Base-by-base conservation (phyloP, 2,329 filamentous ascomycete species). In the Tolypocladium capitatum region DNA sequence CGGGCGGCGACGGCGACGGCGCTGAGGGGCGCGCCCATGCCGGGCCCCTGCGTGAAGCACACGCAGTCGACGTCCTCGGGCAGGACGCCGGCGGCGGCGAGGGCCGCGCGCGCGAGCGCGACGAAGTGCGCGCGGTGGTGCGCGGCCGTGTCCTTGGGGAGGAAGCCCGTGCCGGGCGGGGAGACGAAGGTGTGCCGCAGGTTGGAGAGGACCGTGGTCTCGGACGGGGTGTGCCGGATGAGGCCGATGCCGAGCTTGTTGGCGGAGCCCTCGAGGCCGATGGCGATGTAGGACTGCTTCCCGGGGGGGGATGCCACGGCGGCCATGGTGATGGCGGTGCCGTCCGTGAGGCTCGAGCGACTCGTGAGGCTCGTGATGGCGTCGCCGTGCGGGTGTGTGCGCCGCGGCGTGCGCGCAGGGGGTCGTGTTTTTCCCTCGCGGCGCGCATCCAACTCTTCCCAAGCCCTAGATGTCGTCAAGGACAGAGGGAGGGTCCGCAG, bases 171-270 rank as follows among this genome's bases (percentile, higher is more conserved):
- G 40, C 92, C 92, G 1, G 92, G 89, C 4, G 92, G 91, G 41
- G 91, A 86, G 58, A 84, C 76, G 70, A 91, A 98, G 20, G 92
- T 98, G 70, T 97, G 86, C 47, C 92, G 85, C 55, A 98, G 76
- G 71, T 98, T 98, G 62, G 90, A 83, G 55, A 98, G 86, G 62
- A 98, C 83, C 34, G 73, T 70, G 50, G 75, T 69, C 50, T 70
- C 66, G 49, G 60, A 67, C 63, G 58, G 68, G 48, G 81, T 74
- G 71, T 97, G 92, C 24, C 81, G 78, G 64, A 98, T 95, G 49
- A 98, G 74, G 60, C 92, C 92, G 49, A 97, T 84, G 56, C 91
- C 92, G 46, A 98, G 81, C 69, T 98, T 98, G 75, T 98, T 98
- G 68, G 92, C 92, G 49, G 88, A 95, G 65, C 92, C 91, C 73